Evolutionary conservation across 768 basidiomycete species (phyloP), one percentile per base, ranked within the genome.

Genomic region (Collybia mongolica): DNA sequence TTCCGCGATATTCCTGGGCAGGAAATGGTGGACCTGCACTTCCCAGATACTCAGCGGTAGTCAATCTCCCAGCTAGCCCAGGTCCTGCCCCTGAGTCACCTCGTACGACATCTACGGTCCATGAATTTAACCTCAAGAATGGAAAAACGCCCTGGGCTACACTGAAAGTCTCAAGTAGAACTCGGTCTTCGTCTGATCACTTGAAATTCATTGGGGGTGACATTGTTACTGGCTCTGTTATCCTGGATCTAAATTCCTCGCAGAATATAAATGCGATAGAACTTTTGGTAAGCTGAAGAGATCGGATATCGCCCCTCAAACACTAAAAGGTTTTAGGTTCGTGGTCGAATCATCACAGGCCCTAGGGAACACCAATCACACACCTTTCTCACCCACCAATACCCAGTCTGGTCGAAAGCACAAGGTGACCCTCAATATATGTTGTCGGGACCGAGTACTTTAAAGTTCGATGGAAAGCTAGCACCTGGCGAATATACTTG

Each of bases 401-500:
- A 63, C 28, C 59, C 57, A 6, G 49, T 65, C 17, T 74, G 71
- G 66, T 63, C 65, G 15, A 70, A 70, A 39, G 55, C 60, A 12
- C 45, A 60, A 23, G 67, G 66, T 3, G 64, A 70, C 35, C 69
- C 70, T 24, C 63, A 64, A 9, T 44, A 59, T 3, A 51, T 58
- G 14, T 54, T 54, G 17, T 54, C 38, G 43, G 32, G 32, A 48
- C 52, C 36, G 42, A 39, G 35, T 32, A 39, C 47, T 19, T 47
- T 18, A 46, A 60, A 53, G 44, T 54, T 19, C 38, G 49, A 24
- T 54, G 63, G 29, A 53, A 52, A 18, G 23, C 52, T 18, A 51
- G 49, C 24, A 46, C 51, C 45, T 7, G 73, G 75, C 18, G 57
- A 60, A 22, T 73, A 72, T 46, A 58, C 56, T 0, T 74, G 72